Base-by-base conservation (phyloP, 2,329 filamentous ascomycete genomes). In the Fusarium sterilihyphosum region DNA sequence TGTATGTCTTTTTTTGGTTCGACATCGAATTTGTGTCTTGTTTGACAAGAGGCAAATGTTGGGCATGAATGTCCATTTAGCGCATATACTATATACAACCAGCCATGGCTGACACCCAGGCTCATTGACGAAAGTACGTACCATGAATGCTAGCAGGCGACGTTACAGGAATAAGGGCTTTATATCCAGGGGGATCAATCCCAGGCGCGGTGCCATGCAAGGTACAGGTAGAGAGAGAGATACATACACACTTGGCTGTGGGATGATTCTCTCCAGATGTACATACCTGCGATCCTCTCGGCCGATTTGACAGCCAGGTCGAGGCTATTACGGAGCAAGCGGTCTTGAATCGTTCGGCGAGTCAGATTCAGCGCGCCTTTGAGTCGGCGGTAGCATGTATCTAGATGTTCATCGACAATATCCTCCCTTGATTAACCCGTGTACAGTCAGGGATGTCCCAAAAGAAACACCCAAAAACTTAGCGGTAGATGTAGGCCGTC, bases 361-460 rank as follows among this genome's bases (percentile, higher is more conserved):
- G 73, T 75, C 65, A 77, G 71, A 78, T 77, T 58, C 59, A 78
- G 77, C 77, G 77, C 75, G 78, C 63, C 59, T 74, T 78, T 78
- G 73, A 78, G 68, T 47, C 67, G 11, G 67, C 41, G 31, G 68
- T 65, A 61, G 56, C 26, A 49, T 49, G 46, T 58, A 63, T 46
- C 52, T 74, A 17, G 35, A 35, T 35, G 58, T 52, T 72, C 66
- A 26, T 58, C 11, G 31, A 44, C 47, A 41, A 37, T 12, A 41
- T 52, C 31, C 57, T 61, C 26, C 37, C n/a, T 61, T 61, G 57
- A 38, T 57, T 26, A 60, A 62, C 52, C 59, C 53, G 33, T 54
- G 46, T 47, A 41, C 52, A 22, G 33, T 41, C 31, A 53, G 29
- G 47, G 35, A 54, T 47, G 40, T 38, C 49, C 29, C 29, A 59